These are phyloP conservation scores for Aspergillus fijiensis DNA, from an alignment of 2,329 filamentous ascomycete species.

Conservation along the genomic window DNA sequence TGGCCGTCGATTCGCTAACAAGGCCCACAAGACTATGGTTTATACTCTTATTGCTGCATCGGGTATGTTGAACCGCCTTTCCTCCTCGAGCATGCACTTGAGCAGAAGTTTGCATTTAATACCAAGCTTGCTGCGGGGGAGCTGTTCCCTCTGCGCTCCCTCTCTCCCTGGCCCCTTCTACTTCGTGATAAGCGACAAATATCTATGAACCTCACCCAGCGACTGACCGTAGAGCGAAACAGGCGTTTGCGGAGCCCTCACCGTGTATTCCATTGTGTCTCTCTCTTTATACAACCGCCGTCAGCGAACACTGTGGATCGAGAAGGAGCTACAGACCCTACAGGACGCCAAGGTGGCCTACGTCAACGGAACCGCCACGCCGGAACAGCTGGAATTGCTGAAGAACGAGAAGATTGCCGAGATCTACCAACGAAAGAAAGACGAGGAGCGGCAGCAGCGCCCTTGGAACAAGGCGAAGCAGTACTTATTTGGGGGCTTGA, in stretches of 20 bases:
- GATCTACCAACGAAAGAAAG: conserved; percentile 41
- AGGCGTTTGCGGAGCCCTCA: conserved; percentile 61
- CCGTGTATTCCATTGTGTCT: conserved; percentile 64
- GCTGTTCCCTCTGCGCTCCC: too few relatives aligned
- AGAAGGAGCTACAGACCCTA: conserved; percentile 47
- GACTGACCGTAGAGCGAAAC: conserved; percentile 4
- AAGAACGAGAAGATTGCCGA: conserved; percentile 47
- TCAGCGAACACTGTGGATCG: conserved; percentile 62
- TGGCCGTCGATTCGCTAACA: conserved; percentile 59
- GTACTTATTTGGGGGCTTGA: conserved; percentile 42
- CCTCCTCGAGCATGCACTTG: neutral
- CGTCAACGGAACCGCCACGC: conserved; percentile 39
- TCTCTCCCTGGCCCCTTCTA: too few relatives aligned
- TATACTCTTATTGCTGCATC: conserved; percentile 61
- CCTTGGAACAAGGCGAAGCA: conserved; percentile 40
- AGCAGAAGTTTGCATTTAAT: neutral
- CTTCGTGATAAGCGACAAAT: too few relatives aligned
- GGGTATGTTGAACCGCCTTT: conserved; percentile 44
- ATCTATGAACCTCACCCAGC: neutral
- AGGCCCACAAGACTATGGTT: conserved; percentile 60
- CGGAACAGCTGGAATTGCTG: conserved; percentile 45
- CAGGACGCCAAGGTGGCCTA: conserved; percentile 45
- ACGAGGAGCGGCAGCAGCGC: conserved; percentile 40
- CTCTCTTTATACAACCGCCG: conserved; percentile 67
- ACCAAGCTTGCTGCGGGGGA: neutral